Percentiles rank a stretch among this genome's conserved stretches.
These are phyloP conservation scores for Crithidia thermophila DNA, from an alignment of 208 protist genomes.

Conservation along the genomic window DNA sequence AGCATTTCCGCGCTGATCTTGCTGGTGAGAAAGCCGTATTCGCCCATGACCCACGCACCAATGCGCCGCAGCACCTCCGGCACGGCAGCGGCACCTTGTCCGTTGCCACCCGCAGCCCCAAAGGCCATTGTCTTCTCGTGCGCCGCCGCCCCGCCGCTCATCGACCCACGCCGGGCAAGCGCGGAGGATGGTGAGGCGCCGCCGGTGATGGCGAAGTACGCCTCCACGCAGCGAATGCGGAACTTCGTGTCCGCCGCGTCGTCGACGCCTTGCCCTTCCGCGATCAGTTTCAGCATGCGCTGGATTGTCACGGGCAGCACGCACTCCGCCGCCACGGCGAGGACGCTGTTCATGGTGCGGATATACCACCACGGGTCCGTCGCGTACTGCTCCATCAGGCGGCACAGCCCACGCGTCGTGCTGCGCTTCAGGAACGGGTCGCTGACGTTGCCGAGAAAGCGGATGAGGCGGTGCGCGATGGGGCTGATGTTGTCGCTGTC, in stretches of 20 bases:
- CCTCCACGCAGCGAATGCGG: conserved; percentile 70
- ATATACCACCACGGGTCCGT: conserved; percentile 76
- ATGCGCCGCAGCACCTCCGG: conserved; percentile 71
- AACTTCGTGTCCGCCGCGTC: conserved; percentile 71
- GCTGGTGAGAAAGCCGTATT: conserved; percentile 91
- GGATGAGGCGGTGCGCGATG: conserved; percentile 90
- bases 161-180: too few relatives aligned
- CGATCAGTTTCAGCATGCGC: conserved; percentile 93
- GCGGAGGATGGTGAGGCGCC: neutral
- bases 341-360: conserved; percentile 91
- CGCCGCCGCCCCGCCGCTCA: too few relatives aligned
- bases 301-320: conserved; percentile 72
- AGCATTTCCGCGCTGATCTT: conserved; percentile 47
- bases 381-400: conserved; percentile 84
- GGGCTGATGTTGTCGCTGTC: conserved; percentile 92
- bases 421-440: conserved; percentile 78
- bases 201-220: conserved; percentile 77
- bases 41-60: conserved; percentile 93
- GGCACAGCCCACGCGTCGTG: conserved; percentile 78
- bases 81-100: too few relatives aligned
- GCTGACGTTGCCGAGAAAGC: conserved; percentile 52
- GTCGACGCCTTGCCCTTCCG: conserved; percentile 78
- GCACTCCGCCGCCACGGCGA: conserved; percentile 80
- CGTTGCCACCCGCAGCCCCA: too few relatives aligned
- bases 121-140: too few relatives aligned